Conservation (phyloP, 306 rosid genomes). For the Gastrolobium villosum region DNA sequence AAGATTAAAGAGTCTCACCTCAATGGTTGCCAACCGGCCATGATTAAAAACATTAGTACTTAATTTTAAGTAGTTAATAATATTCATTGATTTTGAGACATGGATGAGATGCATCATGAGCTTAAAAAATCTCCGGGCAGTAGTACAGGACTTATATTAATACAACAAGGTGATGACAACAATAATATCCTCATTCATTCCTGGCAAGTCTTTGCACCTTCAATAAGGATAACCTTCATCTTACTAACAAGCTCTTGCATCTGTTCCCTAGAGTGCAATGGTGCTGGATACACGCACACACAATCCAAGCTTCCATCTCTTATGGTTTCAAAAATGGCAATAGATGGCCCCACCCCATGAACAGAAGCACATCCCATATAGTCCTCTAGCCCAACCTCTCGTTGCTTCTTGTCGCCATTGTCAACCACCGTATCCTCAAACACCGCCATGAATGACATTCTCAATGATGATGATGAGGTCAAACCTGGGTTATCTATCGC, state of each 20-base stretch:
- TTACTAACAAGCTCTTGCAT: constrained; percentile 57
- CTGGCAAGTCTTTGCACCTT: constrained; percentile 32
- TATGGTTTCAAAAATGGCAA: constrained; percentile 67
- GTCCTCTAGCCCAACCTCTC: constrained; percentile 60
- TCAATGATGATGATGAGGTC: constrained; percentile 63
- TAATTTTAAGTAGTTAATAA: too few species aligned
- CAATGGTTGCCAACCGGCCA: too few species aligned
- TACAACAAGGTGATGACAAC: background rate
- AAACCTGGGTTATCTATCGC: constrained; percentile 66
- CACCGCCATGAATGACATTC: constrained; percentile 62
- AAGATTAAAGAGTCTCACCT: too few species aligned
- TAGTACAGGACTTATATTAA: too few species aligned
- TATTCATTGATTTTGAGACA: too few species aligned
- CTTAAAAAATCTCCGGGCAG: too few species aligned
- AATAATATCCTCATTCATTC: background rate
- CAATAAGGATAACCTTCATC: constrained; percentile 62
- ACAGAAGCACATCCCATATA: constrained; percentile 75
- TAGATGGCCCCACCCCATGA: constrained; percentile 76
- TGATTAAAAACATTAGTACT: too few species aligned
- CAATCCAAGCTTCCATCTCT: constrained; percentile 67
- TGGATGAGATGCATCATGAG: too few species aligned
- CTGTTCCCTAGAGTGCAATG: constrained; percentile 67
- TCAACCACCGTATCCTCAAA: constrained; percentile 73
- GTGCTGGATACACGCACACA: constrained; percentile 69
- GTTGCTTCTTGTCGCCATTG: constrained; percentile 19